Percentiles rank a stretch among this genome's conserved stretches.
phyloP scores from a whole-genome alignment of 208 protist genomes.

The Acanthamoeba divionensis region DNA sequence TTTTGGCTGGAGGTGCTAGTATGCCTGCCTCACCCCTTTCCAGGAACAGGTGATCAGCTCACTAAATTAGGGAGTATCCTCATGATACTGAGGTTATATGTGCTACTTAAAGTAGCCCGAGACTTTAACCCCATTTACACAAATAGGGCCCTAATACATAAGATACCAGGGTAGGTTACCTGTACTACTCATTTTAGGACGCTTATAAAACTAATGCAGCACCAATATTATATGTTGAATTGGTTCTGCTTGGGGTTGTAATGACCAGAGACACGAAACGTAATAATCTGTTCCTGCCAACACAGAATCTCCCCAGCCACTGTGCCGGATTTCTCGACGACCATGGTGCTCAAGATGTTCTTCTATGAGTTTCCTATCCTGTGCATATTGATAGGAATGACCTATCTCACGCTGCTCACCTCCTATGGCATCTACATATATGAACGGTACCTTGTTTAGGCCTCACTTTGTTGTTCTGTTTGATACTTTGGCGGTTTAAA shows the following conservation, averaged over 20 bases:
- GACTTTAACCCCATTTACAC: background rate
- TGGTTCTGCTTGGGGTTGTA: too few relatives aligned
- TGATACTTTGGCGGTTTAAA: background rate
- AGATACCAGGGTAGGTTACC: background rate
- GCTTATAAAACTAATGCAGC: too few relatives aligned
- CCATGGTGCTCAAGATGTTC: background rate
- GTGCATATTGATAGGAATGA: background rate
- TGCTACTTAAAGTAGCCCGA: background rate
- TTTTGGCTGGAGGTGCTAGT: background rate
- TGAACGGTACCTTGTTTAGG: background rate
- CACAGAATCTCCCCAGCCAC: background rate
- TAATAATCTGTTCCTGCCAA: too few relatives aligned
- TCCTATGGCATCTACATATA: conserved; percentile 38
- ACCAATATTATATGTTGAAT: too few relatives aligned
- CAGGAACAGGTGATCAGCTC: background rate
- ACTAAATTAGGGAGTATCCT: background rate
- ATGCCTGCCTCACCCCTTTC: background rate
- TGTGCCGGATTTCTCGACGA: background rate
- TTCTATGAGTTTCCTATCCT: background rate
- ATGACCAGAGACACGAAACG: too few relatives aligned
- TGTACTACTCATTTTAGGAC: too few relatives aligned
- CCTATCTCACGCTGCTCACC: background rate
- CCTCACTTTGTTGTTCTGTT: background rate
- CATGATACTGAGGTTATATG: background rate
- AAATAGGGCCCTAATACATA: background rate